These are phyloP conservation scores for Penicillium sp. DNA, from an alignment of 2,329 filamentous ascomycete genomes.

Conservation along the genomic window DNA sequence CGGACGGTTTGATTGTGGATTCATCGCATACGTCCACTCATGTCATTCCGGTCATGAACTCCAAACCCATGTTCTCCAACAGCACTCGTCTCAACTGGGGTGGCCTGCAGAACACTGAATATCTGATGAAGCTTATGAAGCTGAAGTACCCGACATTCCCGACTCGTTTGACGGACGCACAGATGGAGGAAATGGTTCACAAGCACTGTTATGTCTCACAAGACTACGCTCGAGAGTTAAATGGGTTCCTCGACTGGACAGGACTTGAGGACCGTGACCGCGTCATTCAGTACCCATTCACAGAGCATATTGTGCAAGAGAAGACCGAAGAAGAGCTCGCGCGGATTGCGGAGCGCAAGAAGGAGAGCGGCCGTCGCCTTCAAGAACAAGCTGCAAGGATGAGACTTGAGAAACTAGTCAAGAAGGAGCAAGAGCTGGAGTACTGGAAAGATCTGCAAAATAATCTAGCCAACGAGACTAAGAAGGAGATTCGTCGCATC, in stretches of 20 bases:
- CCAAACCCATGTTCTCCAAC: conserved; percentile 78
- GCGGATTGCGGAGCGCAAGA: conserved; percentile 85
- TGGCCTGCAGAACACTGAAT: conserved; percentile 83
- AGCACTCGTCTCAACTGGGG: conserved; percentile 94
- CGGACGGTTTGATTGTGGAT: conserved; percentile 81
- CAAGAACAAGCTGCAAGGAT: conserved; percentile 98
- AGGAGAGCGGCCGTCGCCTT: conserved; percentile 84
- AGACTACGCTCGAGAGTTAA: conserved; percentile 76
- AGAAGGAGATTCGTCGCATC: conserved; percentile 84
- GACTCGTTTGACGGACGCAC: conserved; percentile 77
- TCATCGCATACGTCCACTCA: conserved; percentile 94
- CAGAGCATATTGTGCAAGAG: conserved; percentile 82
- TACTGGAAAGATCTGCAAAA: conserved; percentile 84
- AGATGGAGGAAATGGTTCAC: conserved; percentile 81
- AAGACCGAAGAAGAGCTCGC: conserved; percentile 95
- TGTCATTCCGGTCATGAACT: conserved; percentile 86
- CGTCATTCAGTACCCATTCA: conserved; percentile 89
- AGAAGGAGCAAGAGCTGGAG: conserved; percentile 91
- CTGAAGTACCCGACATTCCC: conserved; percentile 91
- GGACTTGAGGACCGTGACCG: conserved; percentile 85
- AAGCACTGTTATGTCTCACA: conserved; percentile 88
- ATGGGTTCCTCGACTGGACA: conserved; percentile 80
- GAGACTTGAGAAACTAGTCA: conserved; percentile 89
- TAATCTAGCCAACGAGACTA: conserved; percentile 70
- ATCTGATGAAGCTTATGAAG: conserved; percentile 80